Base-by-base conservation (phyloP, 78 protist species). In the Planoprotostelium fungivorum region DNA sequence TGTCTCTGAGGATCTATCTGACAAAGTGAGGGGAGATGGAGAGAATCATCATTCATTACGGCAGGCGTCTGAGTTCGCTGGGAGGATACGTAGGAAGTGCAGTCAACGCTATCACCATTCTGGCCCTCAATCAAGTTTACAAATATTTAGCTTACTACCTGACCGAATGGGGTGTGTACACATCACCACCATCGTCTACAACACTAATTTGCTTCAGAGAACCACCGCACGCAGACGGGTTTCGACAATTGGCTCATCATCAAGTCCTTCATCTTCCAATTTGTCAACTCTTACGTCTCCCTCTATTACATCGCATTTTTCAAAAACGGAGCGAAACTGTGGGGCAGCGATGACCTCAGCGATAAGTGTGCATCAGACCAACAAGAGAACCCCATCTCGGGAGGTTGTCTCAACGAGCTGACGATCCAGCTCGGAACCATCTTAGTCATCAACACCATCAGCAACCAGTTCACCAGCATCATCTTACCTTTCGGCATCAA, bases 301-400 rank as follows among this genome's bases (percentile, higher is more conserved):
- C 85, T 92, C 34, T 89, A 91, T 36, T 96, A 93, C 89, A 87
- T 96, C 37, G 90, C 96, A 1, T 96, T 94, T 83, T 36, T 89
- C 88, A 88, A 90, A 85, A 5, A 28, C 90, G 1, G 37, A 0
- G 1, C 87, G 36, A 29, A 5, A 31, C 87, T 85, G 87, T 85
- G 35, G 38, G 37, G 38, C 25, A 1, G 10, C 35, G 35, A 35
- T 28, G 87, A 85, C 28, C 87, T 35, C 51, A 9, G 16, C 10
- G 87, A 85, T 10, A 34, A 31, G 36, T 84, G 86, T 84, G 34
- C 16, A 1, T 28, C 86, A 84, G 37, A 10, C 86, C 83, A 51
- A 9, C 34, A 38, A 39, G 51, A 25, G 0, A 16, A 34, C 88
- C 35, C n/a, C 37, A 0, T 39, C 29, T 1, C 38, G 36, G 88